phyloP scores from a whole-genome alignment of 192 early-diverging fungal species.

The Coemansia interrupta region DNA sequence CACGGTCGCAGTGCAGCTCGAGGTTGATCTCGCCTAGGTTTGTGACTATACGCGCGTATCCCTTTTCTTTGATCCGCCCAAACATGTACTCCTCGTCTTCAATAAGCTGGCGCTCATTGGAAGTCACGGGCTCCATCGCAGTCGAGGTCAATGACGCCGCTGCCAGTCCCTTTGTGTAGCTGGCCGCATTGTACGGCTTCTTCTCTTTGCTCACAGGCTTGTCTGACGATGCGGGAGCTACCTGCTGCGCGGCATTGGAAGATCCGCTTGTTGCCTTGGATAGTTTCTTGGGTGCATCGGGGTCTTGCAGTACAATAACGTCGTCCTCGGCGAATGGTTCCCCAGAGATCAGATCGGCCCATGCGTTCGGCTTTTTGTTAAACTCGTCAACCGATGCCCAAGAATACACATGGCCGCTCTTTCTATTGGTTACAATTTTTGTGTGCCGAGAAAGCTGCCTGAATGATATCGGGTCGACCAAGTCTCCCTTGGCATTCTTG shows the following conservation, averaged over 20 bases:
- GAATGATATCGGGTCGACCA: conserved; percentile 87
- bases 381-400: conserved; percentile 83
- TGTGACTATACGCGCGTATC: conserved; percentile 72
- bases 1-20: conserved; percentile 47
- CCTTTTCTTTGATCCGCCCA: conserved; percentile 75
- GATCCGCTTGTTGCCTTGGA: conserved; percentile 6
- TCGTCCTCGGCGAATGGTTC: conserved; percentile 83
- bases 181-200: conserved; percentile 72
- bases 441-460: conserved; percentile 79
- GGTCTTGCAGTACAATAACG: conserved; percentile 82
- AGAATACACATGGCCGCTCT: conserved; percentile 84
- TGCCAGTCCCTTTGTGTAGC: conserved; percentile 73
- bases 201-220: conserved; percentile 43
- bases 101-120: conserved; percentile 65
- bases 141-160: conserved; percentile 88
- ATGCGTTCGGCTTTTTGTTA: conserved; percentile 79
- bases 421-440: conserved; percentile 81
- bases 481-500: conserved; percentile 78
- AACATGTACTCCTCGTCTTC: conserved; percentile 90
- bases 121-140: conserved; percentile 65
- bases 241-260: not conserved
- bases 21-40: conserved; percentile 55
- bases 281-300: conserved; percentile 25
- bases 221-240: conserved; percentile 4
- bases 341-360: conserved; percentile 84